phyloP scores from a whole-genome alignment of 2,329 filamentous ascomycete genomes.

The Pseudocercospora macadamiae region DNA sequence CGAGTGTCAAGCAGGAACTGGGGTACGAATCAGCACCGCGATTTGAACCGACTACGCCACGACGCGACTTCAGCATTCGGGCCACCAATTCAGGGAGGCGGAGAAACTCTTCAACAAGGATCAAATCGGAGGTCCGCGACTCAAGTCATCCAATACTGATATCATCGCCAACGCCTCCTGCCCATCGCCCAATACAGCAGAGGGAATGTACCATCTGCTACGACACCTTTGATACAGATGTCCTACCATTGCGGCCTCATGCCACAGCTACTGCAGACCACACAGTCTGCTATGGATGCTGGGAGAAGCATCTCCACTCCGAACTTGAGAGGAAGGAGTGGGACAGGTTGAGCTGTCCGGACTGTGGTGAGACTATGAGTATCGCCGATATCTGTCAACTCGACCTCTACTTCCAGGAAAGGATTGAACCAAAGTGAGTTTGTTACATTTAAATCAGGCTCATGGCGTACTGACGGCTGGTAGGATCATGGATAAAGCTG shows the following conservation, averaged over 20 bases:
- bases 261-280: background rate
- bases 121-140: background rate
- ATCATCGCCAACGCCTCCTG: background rate
- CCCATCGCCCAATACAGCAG: background rate
- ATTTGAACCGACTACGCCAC: no score
- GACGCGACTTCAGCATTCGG: background rate
- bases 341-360: slow-evolving; percentile 11
- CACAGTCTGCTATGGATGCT: slow-evolving; percentile 7
- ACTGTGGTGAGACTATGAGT: slow-evolving; percentile 2
- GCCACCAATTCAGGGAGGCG: background rate
- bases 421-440: slow-evolving; percentile 4
- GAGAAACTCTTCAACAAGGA: background rate
- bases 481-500: slow-evolving; percentile 14
- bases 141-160: background rate
- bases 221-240: background rate
- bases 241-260: slow-evolving; percentile 1
- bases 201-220: slow-evolving; percentile 14
- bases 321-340: slow-evolving; percentile 11
- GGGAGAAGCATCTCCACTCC: slow-evolving; percentile 2
- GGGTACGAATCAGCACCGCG: background rate
- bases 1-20: background rate
- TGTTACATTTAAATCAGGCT: background rate
- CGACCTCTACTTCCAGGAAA: background rate
- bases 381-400: background rate
- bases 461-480: background rate